A percentile compares a stretch with the other conserved stretches of the same genome.
Conservation (phyloP, 495 filamentous ascomycete genomes). For the Annulohypoxylon nitens region DNA sequence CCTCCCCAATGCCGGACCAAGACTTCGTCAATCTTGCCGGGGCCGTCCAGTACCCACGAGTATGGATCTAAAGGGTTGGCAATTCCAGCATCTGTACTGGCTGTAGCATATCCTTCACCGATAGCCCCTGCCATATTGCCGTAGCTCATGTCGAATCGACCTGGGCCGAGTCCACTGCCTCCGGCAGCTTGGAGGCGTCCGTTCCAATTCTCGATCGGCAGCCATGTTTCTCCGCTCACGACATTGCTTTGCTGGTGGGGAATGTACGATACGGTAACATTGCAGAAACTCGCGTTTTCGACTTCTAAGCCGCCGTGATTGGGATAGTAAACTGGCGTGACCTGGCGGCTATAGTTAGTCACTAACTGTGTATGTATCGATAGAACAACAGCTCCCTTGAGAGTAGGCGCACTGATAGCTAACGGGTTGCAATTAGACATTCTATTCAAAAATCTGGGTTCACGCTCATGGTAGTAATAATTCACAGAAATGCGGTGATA, state of each 20-base stretch:
- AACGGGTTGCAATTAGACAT: slow-evolving; percentile 26
- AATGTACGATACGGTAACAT: slow-evolving; percentile 63
- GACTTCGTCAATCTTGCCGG: slow-evolving; percentile 26
- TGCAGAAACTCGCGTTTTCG: slow-evolving; percentile 55
- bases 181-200: slow-evolving; percentile 57
- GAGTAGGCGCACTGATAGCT: slow-evolving; percentile 8
- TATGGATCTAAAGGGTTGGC: slow-evolving; percentile 31
- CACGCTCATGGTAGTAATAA: background rate
- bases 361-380: slow-evolving; percentile 24
- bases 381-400: slow-evolving; percentile 13
- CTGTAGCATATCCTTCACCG: slow-evolving; percentile 51
- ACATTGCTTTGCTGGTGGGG: slow-evolving; percentile 56
- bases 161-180: slow-evolving; percentile 56
- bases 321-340: slow-evolving; percentile 34
- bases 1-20: slow-evolving; percentile 29
- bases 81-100: slow-evolving; percentile 50
- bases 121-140: slow-evolving; percentile 46
- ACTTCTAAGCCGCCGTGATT: slow-evolving; percentile 30
- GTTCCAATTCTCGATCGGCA: slow-evolving; percentile 58
- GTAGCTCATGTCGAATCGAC: slow-evolving; percentile 35
- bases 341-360: slow-evolving; percentile 30
- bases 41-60: slow-evolving; percentile 25
- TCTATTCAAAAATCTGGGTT: background rate
- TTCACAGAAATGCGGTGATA: background rate
- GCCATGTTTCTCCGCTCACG: slow-evolving; percentile 54